Conservation (phyloP, 2,329 filamentous ascomycete species). For the Sporothrix mexicana region DNA sequence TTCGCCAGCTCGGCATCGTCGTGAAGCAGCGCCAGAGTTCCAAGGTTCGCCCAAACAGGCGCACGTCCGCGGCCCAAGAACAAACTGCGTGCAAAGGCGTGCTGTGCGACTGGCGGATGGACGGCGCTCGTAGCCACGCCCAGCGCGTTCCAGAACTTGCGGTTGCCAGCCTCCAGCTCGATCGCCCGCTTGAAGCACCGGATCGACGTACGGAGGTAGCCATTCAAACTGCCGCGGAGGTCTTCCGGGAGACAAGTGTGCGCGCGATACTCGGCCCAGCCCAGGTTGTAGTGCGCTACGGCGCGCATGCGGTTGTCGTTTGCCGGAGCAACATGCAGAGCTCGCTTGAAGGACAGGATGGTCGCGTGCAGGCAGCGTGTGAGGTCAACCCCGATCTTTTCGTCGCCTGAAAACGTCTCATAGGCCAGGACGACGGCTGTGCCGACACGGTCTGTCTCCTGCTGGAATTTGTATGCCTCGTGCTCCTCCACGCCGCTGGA, state of each 20-base stretch:
- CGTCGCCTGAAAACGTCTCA: slow-evolving; percentile 54
- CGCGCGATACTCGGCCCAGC: slow-evolving; percentile 88
- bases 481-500: neutral
- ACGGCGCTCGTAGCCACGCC: slow-evolving; percentile 88
- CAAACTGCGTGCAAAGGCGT: slow-evolving; percentile 90
- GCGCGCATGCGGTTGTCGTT: slow-evolving; percentile 85
- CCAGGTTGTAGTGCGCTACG: slow-evolving; percentile 96
- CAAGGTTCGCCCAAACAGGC: slow-evolving; percentile 88
- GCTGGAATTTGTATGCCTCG: slow-evolving; percentile 64
- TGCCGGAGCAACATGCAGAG: slow-evolving; percentile 73
- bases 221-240: slow-evolving; percentile 63
- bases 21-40: slow-evolving; percentile 81
- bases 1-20: slow-evolving; percentile 87
- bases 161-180: slow-evolving; percentile 89
- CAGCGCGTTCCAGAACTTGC: slow-evolving; percentile 96
- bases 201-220: slow-evolving; percentile 80
- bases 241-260: slow-evolving; percentile 67
- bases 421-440: slow-evolving; percentile 54
- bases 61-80: slow-evolving; percentile 88
- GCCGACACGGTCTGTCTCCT: slow-evolving; percentile 70
- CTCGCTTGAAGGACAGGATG: slow-evolving; percentile 86
- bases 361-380: slow-evolving; percentile 70
- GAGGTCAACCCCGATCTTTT: slow-evolving; percentile 57
- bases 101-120: slow-evolving; percentile 87
- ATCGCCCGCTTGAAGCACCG: slow-evolving; percentile 95